Evolutionary conservation across 2,329 filamentous ascomycete species (phyloP), one percentile per base, ranked within the genome.

Genomic region (Hymenoscyphus scutula): DNA sequence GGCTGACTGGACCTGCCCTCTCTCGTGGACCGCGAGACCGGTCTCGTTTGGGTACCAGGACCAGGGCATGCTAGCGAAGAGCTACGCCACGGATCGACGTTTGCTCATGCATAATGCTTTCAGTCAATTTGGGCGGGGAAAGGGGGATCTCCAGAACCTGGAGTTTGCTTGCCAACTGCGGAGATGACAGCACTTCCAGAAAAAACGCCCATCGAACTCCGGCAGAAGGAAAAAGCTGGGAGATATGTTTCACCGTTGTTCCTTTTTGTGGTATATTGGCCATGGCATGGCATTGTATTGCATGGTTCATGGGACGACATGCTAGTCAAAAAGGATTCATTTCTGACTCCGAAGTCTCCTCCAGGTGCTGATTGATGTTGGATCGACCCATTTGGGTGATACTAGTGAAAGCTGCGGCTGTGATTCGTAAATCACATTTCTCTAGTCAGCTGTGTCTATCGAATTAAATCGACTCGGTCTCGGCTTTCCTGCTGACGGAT

Each of bases 1-100:
- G 68, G 65, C 65, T 68, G 64, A 68, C 67, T 62, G 62, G 62
- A 48, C 41, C 8, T 51, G 62, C 23, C 41, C 8, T 51, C 41
- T 48, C 45, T 51, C 19, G 45, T 51, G 45, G 19, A 23, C 45
- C 45, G 41, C 41, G 41, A 48, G 41, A 48, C 41, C 41, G n/a
- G n/a, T 10, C n/a, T 48, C 41, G 19, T 48, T 48, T 48, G 41
- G n/a, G 41, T 48, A 53, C 60, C 32, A 45, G 56, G 23, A 53
- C 60, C 32, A 45, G 56, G 23, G 19, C 7, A 34, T 48, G 38
- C 38, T 27, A 54, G 53, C 62, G 56, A 53, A 56, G 53, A 41
- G 59, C 29, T 48, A 58, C 41, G 56, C 59, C 48, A 58, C 32
- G 15, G 54, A 55, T 57, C 58, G 32, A 34, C 58, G 37, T 23